A percentile compares a stretch with the other conserved stretches of the same genome.
phyloP scores from a whole-genome alignment of 2,329 filamentous ascomycete species.

The Xylaria sp. region DNA sequence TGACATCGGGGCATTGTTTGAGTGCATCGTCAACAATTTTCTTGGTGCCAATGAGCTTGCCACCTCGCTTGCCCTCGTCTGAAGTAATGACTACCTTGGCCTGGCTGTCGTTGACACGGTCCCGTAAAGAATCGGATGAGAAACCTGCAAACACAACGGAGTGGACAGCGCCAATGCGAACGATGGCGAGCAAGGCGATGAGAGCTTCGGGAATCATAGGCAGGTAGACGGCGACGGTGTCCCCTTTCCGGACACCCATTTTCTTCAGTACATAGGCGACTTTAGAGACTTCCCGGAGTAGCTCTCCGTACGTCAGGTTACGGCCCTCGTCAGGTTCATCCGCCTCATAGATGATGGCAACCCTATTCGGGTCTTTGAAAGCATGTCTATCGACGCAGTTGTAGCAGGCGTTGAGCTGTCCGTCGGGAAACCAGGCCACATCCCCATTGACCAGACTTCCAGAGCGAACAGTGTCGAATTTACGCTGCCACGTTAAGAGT shows the following conservation, averaged over 20 bases:
- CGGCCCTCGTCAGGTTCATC: conserved; percentile 89
- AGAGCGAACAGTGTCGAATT: conserved; percentile 87
- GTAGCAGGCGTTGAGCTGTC: conserved; percentile 91
- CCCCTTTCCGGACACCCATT: conserved; percentile 96
- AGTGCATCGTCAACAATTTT: conserved; percentile 98
- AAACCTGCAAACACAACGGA: conserved; percentile 98
- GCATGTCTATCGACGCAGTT: conserved; percentile 98
- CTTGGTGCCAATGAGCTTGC: conserved; percentile 97
- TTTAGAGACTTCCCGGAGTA: conserved; percentile 88
- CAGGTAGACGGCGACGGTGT: conserved; percentile 95
- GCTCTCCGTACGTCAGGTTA: conserved; percentile 89
- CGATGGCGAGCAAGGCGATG: conserved; percentile 87
- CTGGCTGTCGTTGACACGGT: conserved; percentile 89
- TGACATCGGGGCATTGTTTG: conserved; percentile 91
- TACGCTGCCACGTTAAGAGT: conserved; percentile 85
- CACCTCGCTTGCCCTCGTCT: conserved; percentile 96
- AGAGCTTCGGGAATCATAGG: conserved; percentile 99
- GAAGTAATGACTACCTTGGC: conserved; percentile 96
- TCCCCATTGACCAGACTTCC: conserved; percentile 82
- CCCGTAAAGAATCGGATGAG: conserved; percentile 92
- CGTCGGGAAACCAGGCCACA: conserved; percentile 93
- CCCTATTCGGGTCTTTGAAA: conserved; percentile 89
- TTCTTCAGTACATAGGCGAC: conserved; percentile 87
- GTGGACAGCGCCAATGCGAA: conserved; percentile 93
- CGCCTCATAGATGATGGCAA: conserved; percentile 98